Percentiles rank a stretch among this genome's conserved stretches.
Conservation (phyloP, 2,329 filamentous ascomycete species). For the Trichocomaceae sp. region DNA sequence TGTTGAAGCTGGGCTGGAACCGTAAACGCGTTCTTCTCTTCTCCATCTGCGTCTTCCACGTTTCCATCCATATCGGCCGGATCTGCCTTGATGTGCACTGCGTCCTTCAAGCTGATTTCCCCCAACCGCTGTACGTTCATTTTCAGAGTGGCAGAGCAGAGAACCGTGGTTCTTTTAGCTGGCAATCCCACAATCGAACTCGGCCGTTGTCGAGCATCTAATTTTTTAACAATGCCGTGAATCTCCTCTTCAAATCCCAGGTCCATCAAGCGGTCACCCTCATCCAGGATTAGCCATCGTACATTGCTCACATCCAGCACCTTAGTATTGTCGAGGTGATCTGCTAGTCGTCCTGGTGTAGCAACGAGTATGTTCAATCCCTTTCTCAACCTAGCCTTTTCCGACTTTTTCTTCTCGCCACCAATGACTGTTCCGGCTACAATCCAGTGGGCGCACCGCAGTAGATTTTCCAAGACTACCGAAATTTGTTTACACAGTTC, state of each 20-base stretch:
- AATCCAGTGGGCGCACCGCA: slow-evolving; percentile 89
- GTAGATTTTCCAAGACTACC: slow-evolving; percentile 72
- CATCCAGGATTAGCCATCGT: slow-evolving; percentile 88
- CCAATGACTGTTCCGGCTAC: slow-evolving; percentile 79
- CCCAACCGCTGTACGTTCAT: slow-evolving; percentile 92
- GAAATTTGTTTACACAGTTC: slow-evolving; percentile 94
- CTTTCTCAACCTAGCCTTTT: slow-evolving; percentile 89
- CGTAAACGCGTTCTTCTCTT: slow-evolving; percentile 57
- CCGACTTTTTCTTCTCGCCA: slow-evolving; percentile 68
- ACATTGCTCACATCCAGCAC: slow-evolving; percentile 82
- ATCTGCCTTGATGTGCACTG: slow-evolving; percentile 73
- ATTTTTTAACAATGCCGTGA: slow-evolving; percentile 72
- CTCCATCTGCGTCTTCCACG: slow-evolving; percentile 39
- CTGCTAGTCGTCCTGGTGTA: slow-evolving; percentile 81
- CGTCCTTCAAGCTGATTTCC: slow-evolving; percentile 91
- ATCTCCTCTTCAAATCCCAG: slow-evolving; percentile 94
- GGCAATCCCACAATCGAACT: slow-evolving; percentile 60
- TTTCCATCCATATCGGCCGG: slow-evolving; percentile 50
- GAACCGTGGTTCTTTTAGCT: slow-evolving; percentile 70
- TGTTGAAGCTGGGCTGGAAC: slow-evolving; percentile 93
- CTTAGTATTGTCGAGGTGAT: slow-evolving; percentile 89
- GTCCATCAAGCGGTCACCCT: slow-evolving; percentile 97
- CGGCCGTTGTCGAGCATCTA: slow-evolving; percentile 61
- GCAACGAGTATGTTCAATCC: slow-evolving; percentile 94
- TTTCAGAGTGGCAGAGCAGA: slow-evolving; percentile 97